Evolutionary conservation across 257 asterid species (phyloP), one percentile per base, ranked within the genome.

Genomic region (Nicotiana knightiana): DNA sequence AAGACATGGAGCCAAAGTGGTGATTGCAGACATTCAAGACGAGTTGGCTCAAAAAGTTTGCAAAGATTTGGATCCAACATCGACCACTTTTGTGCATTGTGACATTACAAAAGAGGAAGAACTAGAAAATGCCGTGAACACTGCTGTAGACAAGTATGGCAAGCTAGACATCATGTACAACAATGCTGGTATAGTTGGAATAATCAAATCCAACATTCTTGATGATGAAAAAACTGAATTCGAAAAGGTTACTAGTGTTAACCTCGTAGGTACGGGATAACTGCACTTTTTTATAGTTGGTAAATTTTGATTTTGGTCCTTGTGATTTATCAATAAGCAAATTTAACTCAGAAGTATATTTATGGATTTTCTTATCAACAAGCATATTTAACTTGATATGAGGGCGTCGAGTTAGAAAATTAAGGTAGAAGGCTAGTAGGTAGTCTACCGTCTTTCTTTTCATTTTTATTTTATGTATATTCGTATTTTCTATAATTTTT

Each of bases 1-100:
- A n/a, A 32, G 62, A 15, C 83, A 89, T 15, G 96, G 96, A 5
- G 91, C 92, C 6, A 86, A 73, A 73, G 92, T 91, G 21, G 89
- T 91, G 63, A 81, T 89, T 48, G 93, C 90, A 3, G 91, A 90
- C 10, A 85, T 87, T 28, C 85, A 88, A 24, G 9, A 83, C 18
- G 68, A 86, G 9, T 57, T 79, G 66, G 93, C 90, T 26, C 92
- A 79, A 2, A 83, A 28, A 15, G 84, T 82, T 33, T 62, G 89
- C 59, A 5, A 71, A 3, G 39, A 58, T 4, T 57, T 81, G 53
- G 87, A 84, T 68, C 1, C 82, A 82, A 55, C 71, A 33, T 70
- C 70, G 6, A 68, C 87, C 58, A 58, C 63, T 6, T 80, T 80
- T 21, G 66, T 75, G 83, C 73, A 80, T 26, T 85, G 85, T 6